phyloP scores from a whole-genome alignment of 1,284 basidiomycete genomes.

The Pyrrhoderma noxium region DNA sequence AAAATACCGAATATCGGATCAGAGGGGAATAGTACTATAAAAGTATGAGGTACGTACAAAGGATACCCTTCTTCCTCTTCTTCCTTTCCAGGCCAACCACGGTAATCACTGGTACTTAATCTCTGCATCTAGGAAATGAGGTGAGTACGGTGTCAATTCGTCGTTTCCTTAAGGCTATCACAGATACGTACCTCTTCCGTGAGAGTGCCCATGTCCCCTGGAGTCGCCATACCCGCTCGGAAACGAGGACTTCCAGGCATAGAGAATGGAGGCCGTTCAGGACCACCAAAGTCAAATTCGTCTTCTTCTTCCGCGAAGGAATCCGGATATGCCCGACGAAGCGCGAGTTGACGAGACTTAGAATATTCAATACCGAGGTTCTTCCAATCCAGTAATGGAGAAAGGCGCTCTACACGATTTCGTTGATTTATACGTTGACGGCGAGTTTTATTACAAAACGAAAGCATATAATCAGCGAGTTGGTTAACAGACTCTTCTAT shows the following conservation, averaged over 20 bases:
- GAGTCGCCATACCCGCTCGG: slow-evolving; percentile 72
- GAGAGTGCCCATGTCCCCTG: slow-evolving; percentile 89
- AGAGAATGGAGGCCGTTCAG: slow-evolving; percentile 66
- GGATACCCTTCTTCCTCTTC: slow-evolving; percentile 92
- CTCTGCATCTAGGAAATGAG: slow-evolving; percentile 60
- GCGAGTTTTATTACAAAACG: slow-evolving; percentile 83
- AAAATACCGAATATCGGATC: neutral
- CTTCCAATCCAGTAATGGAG: slow-evolving; percentile 96
- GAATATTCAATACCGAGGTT: slow-evolving; percentile 95
- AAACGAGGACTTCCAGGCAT: slow-evolving; percentile 85
- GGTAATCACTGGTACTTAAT: slow-evolving; percentile 83
- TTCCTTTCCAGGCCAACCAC: slow-evolving; percentile 66
- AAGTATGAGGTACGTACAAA: slow-evolving; percentile 48
- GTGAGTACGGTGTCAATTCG: slow-evolving; percentile 23
- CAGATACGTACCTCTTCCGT: slow-evolving; percentile 62
- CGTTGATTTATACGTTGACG: slow-evolving; percentile 97
- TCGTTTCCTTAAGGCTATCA: neutral
- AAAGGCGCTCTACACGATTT: slow-evolving; percentile 91
- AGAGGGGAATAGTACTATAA: neutral
- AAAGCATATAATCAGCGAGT: slow-evolving; percentile 67
- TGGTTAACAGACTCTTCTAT: slow-evolving; percentile 88
- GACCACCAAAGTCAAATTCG: slow-evolving; percentile 42
- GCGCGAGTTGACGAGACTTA: slow-evolving; percentile 88
- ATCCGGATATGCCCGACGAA: slow-evolving; percentile 93
- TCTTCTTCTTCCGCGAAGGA: slow-evolving; percentile 74